A percentile compares a stretch with the other conserved stretches of the same genome.
These are phyloP conservation scores for Eutypa lata DNA, from an alignment of 2,329 filamentous ascomycete species.

Conservation along the genomic window DNA sequence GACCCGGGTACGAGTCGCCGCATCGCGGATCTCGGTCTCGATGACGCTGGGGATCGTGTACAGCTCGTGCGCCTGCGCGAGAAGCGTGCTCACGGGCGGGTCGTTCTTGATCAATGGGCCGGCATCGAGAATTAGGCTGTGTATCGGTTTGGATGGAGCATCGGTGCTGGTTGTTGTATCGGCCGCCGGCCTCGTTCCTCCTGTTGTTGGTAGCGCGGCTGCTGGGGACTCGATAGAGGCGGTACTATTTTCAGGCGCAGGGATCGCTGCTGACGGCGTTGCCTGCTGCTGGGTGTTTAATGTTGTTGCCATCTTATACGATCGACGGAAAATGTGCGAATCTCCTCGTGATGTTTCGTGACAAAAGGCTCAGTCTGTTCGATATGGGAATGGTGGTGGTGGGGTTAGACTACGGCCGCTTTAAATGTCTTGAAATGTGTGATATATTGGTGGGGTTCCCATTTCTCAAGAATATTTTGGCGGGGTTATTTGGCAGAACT, in stretches of 20 bases:
- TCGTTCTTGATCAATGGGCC: constrained; percentile 94
- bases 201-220: not conserved
- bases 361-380: not conserved
- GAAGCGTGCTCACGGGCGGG: constrained; percentile 76
- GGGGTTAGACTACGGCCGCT: not conserved
- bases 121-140: constrained; percentile 84
- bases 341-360: not conserved
- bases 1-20: constrained; percentile 73
- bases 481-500: constrained; percentile 1
- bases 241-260: not conserved
- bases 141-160: constrained; percentile 60
- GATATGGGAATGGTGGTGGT: not conserved
- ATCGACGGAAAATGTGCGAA: too few species aligned
- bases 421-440: not conserved
- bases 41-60: constrained; percentile 85
- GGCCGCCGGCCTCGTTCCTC: not conserved
- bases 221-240: not conserved
- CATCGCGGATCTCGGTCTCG: constrained; percentile 77
- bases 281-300: not conserved
- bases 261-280: not conserved
- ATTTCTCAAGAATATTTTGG: constrained; percentile 3
- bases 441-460: not conserved
- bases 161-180: not conserved
- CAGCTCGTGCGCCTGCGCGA: constrained; percentile 72
- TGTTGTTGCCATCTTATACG: not conserved